Percentiles rank a stretch among this genome's conserved stretches.
Evolutionary conservation across 1,284 basidiomycete genomes (phyloP).

Genomic region (Ceratobasidium sp.): DNA sequence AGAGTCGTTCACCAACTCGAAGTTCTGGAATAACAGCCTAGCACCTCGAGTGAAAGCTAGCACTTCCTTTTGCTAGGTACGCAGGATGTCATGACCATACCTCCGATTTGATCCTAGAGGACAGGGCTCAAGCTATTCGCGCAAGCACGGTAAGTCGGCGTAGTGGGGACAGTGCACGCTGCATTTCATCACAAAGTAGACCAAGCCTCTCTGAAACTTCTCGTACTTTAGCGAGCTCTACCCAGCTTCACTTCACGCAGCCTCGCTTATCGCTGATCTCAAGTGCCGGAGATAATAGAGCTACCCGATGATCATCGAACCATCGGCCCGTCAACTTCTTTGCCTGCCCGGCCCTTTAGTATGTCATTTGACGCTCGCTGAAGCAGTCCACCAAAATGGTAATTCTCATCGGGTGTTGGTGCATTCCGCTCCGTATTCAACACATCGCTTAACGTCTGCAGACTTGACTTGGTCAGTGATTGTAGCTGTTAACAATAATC

Average conservation of each 20-base stretch:
- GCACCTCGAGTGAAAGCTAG: background rate
- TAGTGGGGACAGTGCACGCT: background rate
- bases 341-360: background rate
- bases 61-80: background rate
- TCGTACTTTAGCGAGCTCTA: background rate
- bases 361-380: background rate
- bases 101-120: conserved; percentile 8
- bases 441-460: conserved; percentile 5
- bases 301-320: background rate
- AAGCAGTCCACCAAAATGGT: background rate
- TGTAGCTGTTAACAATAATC: background rate
- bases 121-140: background rate
- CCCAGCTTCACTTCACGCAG: background rate
- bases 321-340: background rate
- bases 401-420: background rate
- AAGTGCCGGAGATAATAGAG: background rate
- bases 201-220: background rate
- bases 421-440: background rate
- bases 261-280: background rate
- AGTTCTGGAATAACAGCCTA: background rate
- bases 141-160: too few relatives aligned
- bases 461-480: background rate
- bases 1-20: background rate
- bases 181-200: background rate
- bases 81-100: background rate